These are phyloP conservation scores for Fusarium guadeloupense DNA, from an alignment of 2,329 filamentous ascomycete genomes.

Conservation along the genomic window DNA sequence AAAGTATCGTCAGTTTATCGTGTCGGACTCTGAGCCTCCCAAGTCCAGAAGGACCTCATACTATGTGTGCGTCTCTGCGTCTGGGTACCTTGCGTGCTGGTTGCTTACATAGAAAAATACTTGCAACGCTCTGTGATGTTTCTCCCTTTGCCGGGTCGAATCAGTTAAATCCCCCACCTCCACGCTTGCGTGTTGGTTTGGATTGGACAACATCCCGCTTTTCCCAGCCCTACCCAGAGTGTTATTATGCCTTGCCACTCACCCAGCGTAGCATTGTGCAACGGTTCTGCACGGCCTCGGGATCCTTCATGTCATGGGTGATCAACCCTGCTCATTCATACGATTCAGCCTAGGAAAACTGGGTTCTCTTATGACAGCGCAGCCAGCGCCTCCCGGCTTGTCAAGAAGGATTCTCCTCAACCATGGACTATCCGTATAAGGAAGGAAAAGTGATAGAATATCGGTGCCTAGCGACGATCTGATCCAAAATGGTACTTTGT, in stretches of 20 bases:
- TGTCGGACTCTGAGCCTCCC: neutral
- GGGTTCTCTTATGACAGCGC: conserved; percentile 14
- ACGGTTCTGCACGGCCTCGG: conserved; percentile 14
- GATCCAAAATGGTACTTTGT: conserved; percentile 13
- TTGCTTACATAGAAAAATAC: neutral
- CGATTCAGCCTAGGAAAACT: conserved; percentile 26
- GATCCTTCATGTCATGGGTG: conserved; percentile 19
- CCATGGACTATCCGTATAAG: conserved; percentile 15
- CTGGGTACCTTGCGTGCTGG: neutral
- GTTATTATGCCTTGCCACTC: conserved; percentile 21
- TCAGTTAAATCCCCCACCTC: conserved; percentile 14
- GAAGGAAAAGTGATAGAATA: conserved; percentile 7
- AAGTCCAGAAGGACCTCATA: conserved; percentile 2
- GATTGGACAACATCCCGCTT: conserved; percentile 23
- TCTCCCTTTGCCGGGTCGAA: conserved; percentile 8
- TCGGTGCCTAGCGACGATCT: conserved; percentile 10
- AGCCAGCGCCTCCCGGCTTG: conserved; percentile 4
- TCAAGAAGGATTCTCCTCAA: conserved; percentile 1
- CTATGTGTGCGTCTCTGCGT: conserved; percentile 9
- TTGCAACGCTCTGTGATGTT: neutral
- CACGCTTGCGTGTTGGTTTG: conserved; percentile 11
- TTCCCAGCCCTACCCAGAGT: conserved; percentile 30
- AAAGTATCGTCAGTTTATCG: neutral
- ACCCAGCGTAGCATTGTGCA: conserved; percentile 20
- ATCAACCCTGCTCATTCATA: neutral